Base-by-base conservation (phyloP, 345 rosid species). In the Nephelium lappaceum region DNA sequence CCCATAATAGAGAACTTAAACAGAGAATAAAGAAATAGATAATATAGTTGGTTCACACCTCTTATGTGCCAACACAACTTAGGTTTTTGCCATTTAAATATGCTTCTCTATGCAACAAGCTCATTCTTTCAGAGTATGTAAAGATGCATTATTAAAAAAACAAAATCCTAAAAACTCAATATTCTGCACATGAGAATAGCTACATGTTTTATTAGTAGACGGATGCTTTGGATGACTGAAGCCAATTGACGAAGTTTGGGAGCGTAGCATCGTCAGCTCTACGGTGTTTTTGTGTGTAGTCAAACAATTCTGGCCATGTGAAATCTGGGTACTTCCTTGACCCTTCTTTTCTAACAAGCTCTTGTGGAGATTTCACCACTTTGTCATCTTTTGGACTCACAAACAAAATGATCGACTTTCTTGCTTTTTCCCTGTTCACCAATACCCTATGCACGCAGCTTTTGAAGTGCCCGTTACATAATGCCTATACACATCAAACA, bases 401-500 rank as follows among this genome's bases (percentile, higher is more conserved):
- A 61, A 93, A 93, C 79, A 83, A 91, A 12, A 84, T 89, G 83
- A 91, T 43, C 7, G 95, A 83, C 76, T 79, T 86, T 82, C 95
- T 87, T 73, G 72, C 90, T 11, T 58, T 85, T 31, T 86, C 84
- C 14, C 81, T 83, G 49, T 90, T 83, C 83, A 90, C 96, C 67
- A 93, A 84, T 10, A 92, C 98, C 27, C 96, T 86, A 24, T 91
- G 96, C 69, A 88, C 60, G 83, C 91, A 86, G 67, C 94, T 93
- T 83, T 90, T 90, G 88, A 87, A 91, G 65, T 14, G 77, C 43
- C 91, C 95, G 23, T 91, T 91, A 16, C 88, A 77, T 64, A 89
- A 77, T 49, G 92, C 95, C 95, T 91, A n/a, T 63, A 75, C 23
- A 21, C 0, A 25, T 21, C 18, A 51, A 31, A 31, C 1, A 31